A percentile compares a stretch with the other conserved stretches of the same genome.
These are phyloP conservation scores for Neonothopanus nambi DNA, from an alignment of 1,284 basidiomycete genomes.

Conservation along the genomic window DNA sequence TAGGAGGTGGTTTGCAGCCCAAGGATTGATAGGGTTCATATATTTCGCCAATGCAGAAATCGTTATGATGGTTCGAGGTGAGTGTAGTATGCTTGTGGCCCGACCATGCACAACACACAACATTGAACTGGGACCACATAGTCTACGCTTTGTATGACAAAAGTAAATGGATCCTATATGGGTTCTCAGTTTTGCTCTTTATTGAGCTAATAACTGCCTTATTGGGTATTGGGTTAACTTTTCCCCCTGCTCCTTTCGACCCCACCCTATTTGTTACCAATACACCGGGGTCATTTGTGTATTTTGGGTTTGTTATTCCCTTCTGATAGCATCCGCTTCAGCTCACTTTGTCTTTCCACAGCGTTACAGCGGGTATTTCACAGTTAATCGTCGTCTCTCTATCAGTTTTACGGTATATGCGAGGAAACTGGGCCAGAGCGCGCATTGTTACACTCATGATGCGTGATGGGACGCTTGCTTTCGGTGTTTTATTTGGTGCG, in stretches of 20 bases:
- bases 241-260: conserved; percentile 10
- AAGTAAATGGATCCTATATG: conserved; percentile 15
- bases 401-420: conserved; percentile 13
- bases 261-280: conserved; percentile 5
- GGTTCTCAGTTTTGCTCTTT: conserved; percentile 16
- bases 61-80: conserved; percentile 25
- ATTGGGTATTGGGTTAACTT: conserved; percentile 14
- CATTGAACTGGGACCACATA: conserved; percentile 1
- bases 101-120: not conserved
- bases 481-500: conserved; percentile 16
- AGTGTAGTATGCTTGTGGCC: not conserved
- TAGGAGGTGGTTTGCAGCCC: conserved; percentile 22
- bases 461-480: conserved; percentile 20
- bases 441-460: conserved; percentile 16
- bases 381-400: conserved; percentile 17
- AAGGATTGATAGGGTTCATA: conserved; percentile 20
- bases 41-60: conserved; percentile 21
- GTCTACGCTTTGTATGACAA: conserved; percentile 25
- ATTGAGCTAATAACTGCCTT: conserved; percentile 18
- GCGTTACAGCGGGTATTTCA: conserved; percentile 15
- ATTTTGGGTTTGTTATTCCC: conserved; percentile 16
- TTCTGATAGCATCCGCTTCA: not conserved
- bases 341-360: not conserved
- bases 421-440: conserved; percentile 11
- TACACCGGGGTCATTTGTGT: conserved; percentile 17